Percentiles rank a stretch among this genome's conserved stretches.
phyloP scores from a whole-genome alignment of 1,284 basidiomycete species.

The Mycena citricolor region DNA sequence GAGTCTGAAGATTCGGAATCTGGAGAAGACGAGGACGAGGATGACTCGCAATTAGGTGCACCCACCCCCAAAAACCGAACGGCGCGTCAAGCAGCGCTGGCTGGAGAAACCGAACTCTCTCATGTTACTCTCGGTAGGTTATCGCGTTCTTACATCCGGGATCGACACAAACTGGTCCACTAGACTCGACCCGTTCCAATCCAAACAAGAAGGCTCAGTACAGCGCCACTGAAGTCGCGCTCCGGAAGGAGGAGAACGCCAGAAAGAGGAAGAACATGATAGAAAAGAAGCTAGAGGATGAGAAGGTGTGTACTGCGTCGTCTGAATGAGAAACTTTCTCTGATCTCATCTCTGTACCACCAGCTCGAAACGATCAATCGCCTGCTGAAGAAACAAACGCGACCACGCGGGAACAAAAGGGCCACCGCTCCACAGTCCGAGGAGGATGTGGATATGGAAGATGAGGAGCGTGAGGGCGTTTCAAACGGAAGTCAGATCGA shows the following conservation, averaged over 20 bases:
- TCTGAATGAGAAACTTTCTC: neutral
- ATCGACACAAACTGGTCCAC: too few relatives aligned
- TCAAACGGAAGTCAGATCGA: too few relatives aligned
- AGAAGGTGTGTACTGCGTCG: slow-evolving; percentile 13
- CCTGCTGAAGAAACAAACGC: slow-evolving; percentile 22
- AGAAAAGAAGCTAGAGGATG: slow-evolving; percentile 23
- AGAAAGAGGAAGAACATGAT: slow-evolving; percentile 24
- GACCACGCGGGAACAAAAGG: slow-evolving; percentile 10
- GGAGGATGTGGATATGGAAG: too few relatives aligned
- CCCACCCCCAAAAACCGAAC: slow-evolving; percentile 7
- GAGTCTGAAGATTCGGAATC: slow-evolving; percentile 22
- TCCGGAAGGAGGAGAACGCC: slow-evolving; percentile 23
- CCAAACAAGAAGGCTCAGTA: slow-evolving; percentile 1
- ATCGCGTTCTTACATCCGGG: too few relatives aligned
- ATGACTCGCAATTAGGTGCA: neutral
- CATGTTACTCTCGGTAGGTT: slow-evolving; percentile 14
- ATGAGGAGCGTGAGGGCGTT: too few relatives aligned
- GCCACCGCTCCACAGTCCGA: slow-evolving; percentile 1
- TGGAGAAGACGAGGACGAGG: too few relatives aligned
- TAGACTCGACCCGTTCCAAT: too few relatives aligned
- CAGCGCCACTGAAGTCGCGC: slow-evolving; percentile 14
- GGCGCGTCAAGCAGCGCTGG: slow-evolving; percentile 17
- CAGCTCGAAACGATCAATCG: slow-evolving; percentile 24
- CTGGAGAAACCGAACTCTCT: slow-evolving; percentile 5
- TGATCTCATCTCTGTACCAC: neutral